These are phyloP conservation scores for Funneliformis caledonium DNA, from an alignment of 371 early-diverging fungal genomes.

Conservation along the genomic window DNA sequence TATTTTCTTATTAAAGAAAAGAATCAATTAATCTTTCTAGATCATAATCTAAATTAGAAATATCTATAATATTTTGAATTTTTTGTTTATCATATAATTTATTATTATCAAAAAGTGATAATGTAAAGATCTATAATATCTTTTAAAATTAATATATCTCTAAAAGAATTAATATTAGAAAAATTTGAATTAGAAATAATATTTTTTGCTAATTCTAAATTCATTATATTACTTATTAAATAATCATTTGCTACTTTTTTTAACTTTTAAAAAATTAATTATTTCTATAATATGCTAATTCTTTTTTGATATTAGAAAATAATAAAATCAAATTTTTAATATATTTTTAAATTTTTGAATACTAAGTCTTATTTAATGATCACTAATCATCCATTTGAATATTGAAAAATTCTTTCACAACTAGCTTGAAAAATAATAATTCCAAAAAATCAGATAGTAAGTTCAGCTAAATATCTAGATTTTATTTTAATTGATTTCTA, in stretches of 20 bases:
- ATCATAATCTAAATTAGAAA: no score
- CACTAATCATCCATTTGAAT: neutral
- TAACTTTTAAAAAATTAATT: neutral
- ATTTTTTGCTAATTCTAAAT: no score
- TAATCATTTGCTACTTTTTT: neutral
- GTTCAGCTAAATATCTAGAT: neutral
- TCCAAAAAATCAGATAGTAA: neutral
- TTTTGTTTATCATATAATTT: no score
- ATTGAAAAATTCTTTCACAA: constrained; percentile 8
- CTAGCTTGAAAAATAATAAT: neutral
- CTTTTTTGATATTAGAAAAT: neutral
- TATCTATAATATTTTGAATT: no score
- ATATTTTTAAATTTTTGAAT: neutral
- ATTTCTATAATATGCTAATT: neutral
- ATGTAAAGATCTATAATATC: no score
- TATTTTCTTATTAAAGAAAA: no score
- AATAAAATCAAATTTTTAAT: neutral
- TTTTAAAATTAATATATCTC: no score
- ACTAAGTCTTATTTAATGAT: neutral
- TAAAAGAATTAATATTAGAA: no score
- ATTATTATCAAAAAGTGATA: no score
- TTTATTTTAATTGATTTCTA: no score
- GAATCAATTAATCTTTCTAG: no score
- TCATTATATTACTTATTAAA: neutral
- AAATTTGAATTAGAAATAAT: no score